Conservation (phyloP, 1,284 basidiomycete species). For the Leccinum fuscescens region DNA sequence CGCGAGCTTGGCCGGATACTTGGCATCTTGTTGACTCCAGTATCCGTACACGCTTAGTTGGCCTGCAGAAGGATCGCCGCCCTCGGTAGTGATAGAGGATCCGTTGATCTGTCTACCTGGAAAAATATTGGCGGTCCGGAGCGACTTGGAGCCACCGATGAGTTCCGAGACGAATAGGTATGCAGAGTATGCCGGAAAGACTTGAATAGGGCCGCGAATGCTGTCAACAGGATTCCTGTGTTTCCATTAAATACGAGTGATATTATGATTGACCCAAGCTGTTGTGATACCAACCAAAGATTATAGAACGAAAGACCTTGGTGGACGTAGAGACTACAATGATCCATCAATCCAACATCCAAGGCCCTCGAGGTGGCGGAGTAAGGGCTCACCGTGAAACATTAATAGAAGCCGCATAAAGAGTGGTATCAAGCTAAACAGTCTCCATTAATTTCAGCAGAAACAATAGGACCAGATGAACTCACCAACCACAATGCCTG, state of each 20-base stretch:
- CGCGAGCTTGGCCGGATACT: conserved; percentile 44
- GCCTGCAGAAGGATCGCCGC: conserved; percentile 46
- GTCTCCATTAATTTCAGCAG: neutral
- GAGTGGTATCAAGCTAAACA: conserved; percentile 42
- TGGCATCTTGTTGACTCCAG: conserved; percentile 37
- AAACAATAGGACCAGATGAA: neutral
- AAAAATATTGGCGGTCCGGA: conserved; percentile 47
- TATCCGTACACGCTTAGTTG: conserved; percentile 50
- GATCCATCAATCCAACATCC: neutral
- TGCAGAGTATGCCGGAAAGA: conserved; percentile 49
- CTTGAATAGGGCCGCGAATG: conserved; percentile 45
- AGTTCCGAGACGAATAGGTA: conserved; percentile 51
- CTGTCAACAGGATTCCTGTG: conserved; percentile 46
- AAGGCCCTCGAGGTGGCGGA: conserved; percentile 13
- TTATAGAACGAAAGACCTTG: conserved; percentile 51
- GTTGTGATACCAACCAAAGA: conserved; percentile 36
- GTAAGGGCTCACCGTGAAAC: conserved; percentile 40
- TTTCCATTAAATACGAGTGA: conserved; percentile 20
- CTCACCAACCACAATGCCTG: conserved; percentile 50
- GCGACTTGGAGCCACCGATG: conserved; percentile 40
- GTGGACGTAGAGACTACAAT: conserved; percentile 44
- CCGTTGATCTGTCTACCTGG: conserved; percentile 50
- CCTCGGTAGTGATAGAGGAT: conserved; percentile 47
- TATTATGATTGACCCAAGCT: conserved; percentile 1
- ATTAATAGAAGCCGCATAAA: conserved; percentile 51